Conservation (phyloP, 495 filamentous ascomycete genomes). For the Oleoguttula mirabilis region DNA sequence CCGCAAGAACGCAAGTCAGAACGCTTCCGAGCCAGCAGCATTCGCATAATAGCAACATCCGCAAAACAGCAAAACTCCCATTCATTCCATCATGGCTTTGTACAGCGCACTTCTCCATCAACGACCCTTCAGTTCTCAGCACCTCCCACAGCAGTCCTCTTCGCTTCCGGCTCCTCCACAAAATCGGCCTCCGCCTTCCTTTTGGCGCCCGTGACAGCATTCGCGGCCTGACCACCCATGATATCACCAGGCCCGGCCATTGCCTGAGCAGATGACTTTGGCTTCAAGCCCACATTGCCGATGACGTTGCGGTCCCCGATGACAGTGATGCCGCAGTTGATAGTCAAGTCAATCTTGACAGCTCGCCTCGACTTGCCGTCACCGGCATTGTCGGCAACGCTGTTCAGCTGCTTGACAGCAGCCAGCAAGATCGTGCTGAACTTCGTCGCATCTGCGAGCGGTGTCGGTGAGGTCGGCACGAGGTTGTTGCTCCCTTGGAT, state of each 20-base stretch:
- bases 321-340: constrained; percentile 20
- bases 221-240: not conserved
- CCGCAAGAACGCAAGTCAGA: too few relatives aligned
- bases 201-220: constrained; percentile 10
- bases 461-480: constrained; percentile 11
- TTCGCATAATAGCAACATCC: too few relatives aligned
- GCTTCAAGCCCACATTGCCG: constrained; percentile 14
- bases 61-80: too few relatives aligned
- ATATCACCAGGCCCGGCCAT: not conserved
- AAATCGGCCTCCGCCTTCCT: constrained; percentile 9
- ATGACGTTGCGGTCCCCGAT: constrained; percentile 20
- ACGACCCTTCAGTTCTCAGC: too few relatives aligned
- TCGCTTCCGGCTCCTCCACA: constrained; percentile 1
- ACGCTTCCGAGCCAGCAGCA: too few relatives aligned
- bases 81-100: too few relatives aligned
- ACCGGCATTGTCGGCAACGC: not conserved
- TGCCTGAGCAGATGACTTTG: not conserved
- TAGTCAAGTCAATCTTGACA: constrained; percentile 12
- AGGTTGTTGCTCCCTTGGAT: constrained; percentile 22
- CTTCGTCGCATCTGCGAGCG: constrained; percentile 8
- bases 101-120: too few relatives aligned
- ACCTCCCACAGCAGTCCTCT: too few relatives aligned
- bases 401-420: constrained; percentile 9
- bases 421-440: constrained; percentile 14
- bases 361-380: not conserved